Evolutionary conservation across 495 filamentous ascomycete genomes (phyloP), one percentile per base, ranked within the genome.

Genomic region (Ramalina peruviana): DNA sequence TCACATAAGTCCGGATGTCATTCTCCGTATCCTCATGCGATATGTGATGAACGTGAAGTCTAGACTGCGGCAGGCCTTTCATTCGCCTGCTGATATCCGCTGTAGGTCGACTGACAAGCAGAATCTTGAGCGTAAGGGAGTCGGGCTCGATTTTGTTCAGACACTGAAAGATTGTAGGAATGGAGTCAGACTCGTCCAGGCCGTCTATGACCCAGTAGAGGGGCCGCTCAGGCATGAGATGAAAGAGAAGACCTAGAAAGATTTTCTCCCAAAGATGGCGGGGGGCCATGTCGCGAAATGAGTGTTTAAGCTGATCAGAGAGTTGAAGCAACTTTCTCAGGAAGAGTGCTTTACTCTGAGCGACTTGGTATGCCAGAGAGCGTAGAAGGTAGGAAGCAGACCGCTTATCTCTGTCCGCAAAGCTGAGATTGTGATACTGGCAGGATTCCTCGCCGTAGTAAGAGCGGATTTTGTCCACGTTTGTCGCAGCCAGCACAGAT

Each of bases 371-470:
- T 27, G 65, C 65, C 9, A 70, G 30, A n/a, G 63, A 61, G 13
- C 61, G 43, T 0, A 71, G 60, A 52, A 51, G 64, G 6, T 21
- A 37, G 25, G 44, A 47, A 10, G 62, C 42, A 10, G 41, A 42
- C n/a, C 56, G 54, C 41, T 61, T 65, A 1, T 30, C 48, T 23
- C 58, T 46, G 42, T 67, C 53, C 3, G 57, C 58, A 38, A 61
- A 53, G 41, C 56, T 57, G 53, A 70, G 65, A 55, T 69, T 67
- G 47, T 56, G 60, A 46, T 61, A 67, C 21, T 53, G 53, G 46
- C 60, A 66, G 6, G 44, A 12, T 46, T 48, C n/a, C 58, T 43
- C 26, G 3, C 43, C 7, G n/a, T 44, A 27, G 5, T 4, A 2
- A 3, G 53, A 10, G 41, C 46, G 37, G 0, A 67, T 50, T 3